Conservation (phyloP, 164 flowering plant species). For the Macadamia tetraphylla region DNA sequence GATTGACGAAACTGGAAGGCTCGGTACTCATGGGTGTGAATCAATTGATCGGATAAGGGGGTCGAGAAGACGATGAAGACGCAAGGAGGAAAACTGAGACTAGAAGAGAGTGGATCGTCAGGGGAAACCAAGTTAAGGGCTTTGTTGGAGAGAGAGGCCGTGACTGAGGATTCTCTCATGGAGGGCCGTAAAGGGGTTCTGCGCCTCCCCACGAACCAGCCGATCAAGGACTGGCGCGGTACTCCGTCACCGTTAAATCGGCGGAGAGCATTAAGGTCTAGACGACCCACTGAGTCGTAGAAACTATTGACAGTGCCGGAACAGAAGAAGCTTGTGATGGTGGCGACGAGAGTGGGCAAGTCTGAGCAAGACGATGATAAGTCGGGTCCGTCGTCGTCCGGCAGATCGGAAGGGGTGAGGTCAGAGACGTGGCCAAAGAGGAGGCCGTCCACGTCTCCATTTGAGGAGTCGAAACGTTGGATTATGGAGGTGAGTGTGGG, state of each 20-base stretch:
- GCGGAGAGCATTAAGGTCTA: conserved; percentile 23
- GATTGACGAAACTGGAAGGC: conserved; percentile 50
- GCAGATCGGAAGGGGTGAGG: conserved; percentile 38
- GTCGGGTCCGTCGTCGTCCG: conserved; percentile 50
- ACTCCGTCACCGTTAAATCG: conserved; percentile 18
- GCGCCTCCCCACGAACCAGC: conserved; percentile 80
- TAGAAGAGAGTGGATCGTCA: neutral
- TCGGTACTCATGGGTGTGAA: conserved; percentile 81
- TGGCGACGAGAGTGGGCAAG: conserved; percentile 37
- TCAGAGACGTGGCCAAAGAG: conserved; percentile 71
- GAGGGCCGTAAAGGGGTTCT: conserved; percentile 67
- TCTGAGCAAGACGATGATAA: conserved; percentile 23
- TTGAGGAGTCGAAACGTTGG: conserved; percentile 66
- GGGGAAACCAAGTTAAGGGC: conserved; percentile 19
- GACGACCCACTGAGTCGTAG: conserved; percentile 48
- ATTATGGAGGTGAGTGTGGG: conserved; percentile 75
- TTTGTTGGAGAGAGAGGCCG: conserved; percentile 35
- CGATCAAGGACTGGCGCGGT: conserved; percentile 33
- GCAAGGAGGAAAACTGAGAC: conserved; percentile 25
- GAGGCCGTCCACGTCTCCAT: conserved; percentile 66
- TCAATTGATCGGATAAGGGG: conserved; percentile 38
- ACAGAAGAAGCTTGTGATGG: conserved; percentile 52
- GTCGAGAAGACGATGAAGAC: conserved; percentile 57
- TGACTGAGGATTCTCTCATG: conserved; percentile 47
- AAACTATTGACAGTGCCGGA: conserved; percentile 39